Conservation (phyloP, 202 grass and related monocot species). For the Setaria viridis region DNA sequence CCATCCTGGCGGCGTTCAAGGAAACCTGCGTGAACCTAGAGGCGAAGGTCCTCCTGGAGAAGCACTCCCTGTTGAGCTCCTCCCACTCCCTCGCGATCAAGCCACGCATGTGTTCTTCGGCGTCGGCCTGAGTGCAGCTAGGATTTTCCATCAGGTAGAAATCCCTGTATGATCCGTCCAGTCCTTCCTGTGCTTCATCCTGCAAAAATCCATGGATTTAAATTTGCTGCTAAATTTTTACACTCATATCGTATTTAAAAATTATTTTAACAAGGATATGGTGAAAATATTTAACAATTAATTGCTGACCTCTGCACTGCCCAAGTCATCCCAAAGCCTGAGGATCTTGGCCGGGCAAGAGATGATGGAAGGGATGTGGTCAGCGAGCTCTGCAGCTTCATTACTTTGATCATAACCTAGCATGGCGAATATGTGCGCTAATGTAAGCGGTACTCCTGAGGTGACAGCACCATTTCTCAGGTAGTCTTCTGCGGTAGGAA, state of each 20-base stretch:
- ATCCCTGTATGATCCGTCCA: conserved; percentile 64
- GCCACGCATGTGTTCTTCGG: conserved; percentile 38
- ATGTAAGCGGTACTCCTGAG: conserved; percentile 29
- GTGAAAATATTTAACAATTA: background rate
- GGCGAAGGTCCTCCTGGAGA: conserved; percentile 33
- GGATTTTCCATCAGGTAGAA: conserved; percentile 67
- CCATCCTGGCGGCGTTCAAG: conserved; percentile 63
- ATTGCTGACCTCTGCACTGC: conserved; percentile 56
- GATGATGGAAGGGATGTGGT: conserved; percentile 27
- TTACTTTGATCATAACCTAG: conserved; percentile 29
- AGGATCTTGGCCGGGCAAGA: conserved; percentile 55
- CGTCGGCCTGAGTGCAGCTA: background rate
- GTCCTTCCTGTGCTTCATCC: conserved; percentile 65
- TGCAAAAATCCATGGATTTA: background rate
- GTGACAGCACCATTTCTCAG: conserved; percentile 55
- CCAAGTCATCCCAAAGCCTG: conserved; percentile 72
- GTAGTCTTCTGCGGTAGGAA: conserved; percentile 42
- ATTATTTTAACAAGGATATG: background rate
- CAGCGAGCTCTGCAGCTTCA: background rate
- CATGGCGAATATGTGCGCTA: conserved; percentile 34
- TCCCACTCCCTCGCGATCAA: conserved; percentile 61
- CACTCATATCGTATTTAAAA: background rate
- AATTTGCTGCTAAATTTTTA: background rate
- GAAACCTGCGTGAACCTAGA: conserved; percentile 11
- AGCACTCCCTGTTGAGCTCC: conserved; percentile 61